Conservation (phyloP, 805 yeast genomes). For the Metschnikowia similis region DNA sequence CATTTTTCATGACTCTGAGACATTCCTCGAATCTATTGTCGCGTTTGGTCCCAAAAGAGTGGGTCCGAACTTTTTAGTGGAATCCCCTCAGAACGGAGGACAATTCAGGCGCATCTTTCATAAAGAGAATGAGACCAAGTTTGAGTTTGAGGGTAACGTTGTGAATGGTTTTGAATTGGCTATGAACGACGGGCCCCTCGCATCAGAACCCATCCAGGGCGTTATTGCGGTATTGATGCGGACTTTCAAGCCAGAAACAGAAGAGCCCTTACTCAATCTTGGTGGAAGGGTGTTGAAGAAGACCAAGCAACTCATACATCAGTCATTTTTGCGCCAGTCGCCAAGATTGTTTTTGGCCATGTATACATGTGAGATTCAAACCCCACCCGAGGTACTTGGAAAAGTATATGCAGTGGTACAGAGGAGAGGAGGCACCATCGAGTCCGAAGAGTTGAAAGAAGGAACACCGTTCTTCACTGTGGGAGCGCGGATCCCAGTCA, state of each 20-base stretch:
- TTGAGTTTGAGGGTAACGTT: conserved; percentile 55
- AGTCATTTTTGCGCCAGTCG: conserved; percentile 71
- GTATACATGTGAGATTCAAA: conserved; percentile 93
- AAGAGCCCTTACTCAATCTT: conserved; percentile 39
- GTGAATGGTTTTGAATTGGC: conserved; percentile 84
- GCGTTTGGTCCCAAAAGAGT: conserved; percentile 73
- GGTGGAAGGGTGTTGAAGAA: conserved; percentile 72
- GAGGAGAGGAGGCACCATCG: conserved; percentile 76
- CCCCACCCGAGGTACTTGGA: conserved; percentile 90
- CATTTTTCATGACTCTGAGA: conserved; percentile 15
- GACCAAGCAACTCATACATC: conserved; percentile 69
- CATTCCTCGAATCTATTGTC: conserved; percentile 38
- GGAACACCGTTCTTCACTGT: conserved; percentile 96
- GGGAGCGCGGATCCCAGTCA: conserved; percentile 82
- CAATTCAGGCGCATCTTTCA: conserved; percentile 30
- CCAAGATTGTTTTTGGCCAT: conserved; percentile 90
- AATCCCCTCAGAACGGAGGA: conserved; percentile 31
- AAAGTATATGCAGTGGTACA: conserved; percentile 94
- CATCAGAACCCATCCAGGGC: conserved; percentile 85
- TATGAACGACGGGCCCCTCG: conserved; percentile 78
- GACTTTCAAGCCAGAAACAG: conserved; percentile 24
- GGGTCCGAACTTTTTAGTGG: conserved; percentile 74
- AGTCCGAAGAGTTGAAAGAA: conserved; percentile 93
- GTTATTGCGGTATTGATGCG: conserved; percentile 47
- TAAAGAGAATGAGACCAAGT: conserved; percentile 15